These are phyloP conservation scores for Wallacemonas rigidus DNA, from an alignment of 208 protist species.

Conservation along the genomic window DNA sequence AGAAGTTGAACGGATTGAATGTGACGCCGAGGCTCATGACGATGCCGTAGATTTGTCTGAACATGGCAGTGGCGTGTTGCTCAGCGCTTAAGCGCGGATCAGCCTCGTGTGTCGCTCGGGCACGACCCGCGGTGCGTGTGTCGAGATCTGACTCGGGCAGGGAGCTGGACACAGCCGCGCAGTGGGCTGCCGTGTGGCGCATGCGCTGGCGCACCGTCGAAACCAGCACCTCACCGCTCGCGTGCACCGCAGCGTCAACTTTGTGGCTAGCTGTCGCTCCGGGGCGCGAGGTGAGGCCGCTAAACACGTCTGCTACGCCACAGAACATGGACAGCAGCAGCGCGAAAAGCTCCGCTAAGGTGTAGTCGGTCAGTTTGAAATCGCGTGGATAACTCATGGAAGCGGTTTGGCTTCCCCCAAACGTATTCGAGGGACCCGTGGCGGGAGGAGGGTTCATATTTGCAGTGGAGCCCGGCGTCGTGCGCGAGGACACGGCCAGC, in stretches of 20 bases:
- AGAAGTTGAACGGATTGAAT: constrained; percentile 83
- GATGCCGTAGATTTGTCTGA: constrained; percentile 68
- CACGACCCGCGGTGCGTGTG: too few species aligned
- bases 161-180: background rate
- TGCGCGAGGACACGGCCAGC: constrained; percentile 20
- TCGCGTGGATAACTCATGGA: constrained; percentile 53
- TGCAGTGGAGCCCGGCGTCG: background rate
- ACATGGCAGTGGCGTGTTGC: constrained; percentile 30
- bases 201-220: background rate
- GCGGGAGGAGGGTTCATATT: too few species aligned
- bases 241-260: too few species aligned
- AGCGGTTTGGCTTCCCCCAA: background rate
- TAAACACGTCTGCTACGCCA: constrained; percentile 33
- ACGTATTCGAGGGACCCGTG: too few species aligned
- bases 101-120: too few species aligned
- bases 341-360: constrained; percentile 52
- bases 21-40: constrained; percentile 82
- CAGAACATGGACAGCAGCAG: constrained; percentile 51
- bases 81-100: background rate
- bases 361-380: constrained; percentile 66
- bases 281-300: background rate
- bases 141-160: too few species aligned
- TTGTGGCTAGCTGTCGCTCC: background rate
- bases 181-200: background rate
- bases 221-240: constrained; percentile 8